Base-by-base conservation (phyloP, 768 basidiomycete species). In the Kwoniella bestiolae region DNA sequence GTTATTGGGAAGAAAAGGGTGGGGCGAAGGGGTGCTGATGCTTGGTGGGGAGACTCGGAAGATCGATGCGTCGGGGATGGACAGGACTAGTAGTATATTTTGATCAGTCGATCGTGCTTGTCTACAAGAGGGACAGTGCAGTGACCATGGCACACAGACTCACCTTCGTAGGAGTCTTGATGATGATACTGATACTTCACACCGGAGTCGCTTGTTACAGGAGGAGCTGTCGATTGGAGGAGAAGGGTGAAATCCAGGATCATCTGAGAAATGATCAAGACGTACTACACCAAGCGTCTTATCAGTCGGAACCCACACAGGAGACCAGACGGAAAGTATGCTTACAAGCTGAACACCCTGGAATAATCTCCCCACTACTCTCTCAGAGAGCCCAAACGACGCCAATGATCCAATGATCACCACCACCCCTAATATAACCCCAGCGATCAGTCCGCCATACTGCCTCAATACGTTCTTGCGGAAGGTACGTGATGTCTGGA, bases 11-110 rank as follows among this genome's bases (percentile, higher is more conserved):
- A n/a, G 25, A 4, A 51, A 6, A 28, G 50, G 50, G 14, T 21
- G 50, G 3, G 26, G 50, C 26, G 50, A 51, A 26, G 50, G 50
- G 23, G 50, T 51, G 28, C 50, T 51, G 50, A 51, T 51, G 12
- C 25, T 28, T 51, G 50, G 50, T 11, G 50, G 50, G 3, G 50
- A 31, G 23, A 31, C 23, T 16, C 50, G 50, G 50, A 51, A 51
- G 5, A 26, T 51, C 9, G 50, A 51, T 31, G 50, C 50, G 12
- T 21, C 26, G 14, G 50, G 50, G 21, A 26, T 51, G 12, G 50
- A 51, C 18, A 41, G 38, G 8, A 41, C 12, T 41, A 41, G 38
- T 41, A 1, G 8, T 14, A 41, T 41, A 41, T 41, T 14, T 14
- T 41, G 3, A 41, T 41, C 38, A 41, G n/a, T 41, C 38, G 18